These are phyloP conservation scores for Mimosa pudica DNA, from an alignment of 306 rosid genomes.

Conservation along the genomic window DNA sequence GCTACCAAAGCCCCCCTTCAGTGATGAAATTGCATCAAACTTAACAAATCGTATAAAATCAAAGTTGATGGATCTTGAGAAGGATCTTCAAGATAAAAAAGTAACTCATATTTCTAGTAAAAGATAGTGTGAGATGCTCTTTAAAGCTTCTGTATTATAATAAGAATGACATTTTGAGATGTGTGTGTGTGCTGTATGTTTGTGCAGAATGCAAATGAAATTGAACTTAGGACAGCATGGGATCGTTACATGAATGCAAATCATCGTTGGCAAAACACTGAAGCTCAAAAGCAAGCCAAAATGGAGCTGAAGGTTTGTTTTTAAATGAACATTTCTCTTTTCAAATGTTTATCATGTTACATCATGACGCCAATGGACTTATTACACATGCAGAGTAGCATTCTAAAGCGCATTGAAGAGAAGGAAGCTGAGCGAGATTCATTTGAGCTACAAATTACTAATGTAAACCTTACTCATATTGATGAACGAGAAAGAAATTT, in stretches of 20 bases:
- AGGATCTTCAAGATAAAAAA: slow-evolving; percentile 76
- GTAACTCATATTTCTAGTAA: slow-evolving; percentile 41
- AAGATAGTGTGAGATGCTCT: slow-evolving; percentile 19
- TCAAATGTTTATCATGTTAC: slow-evolving; percentile 18
- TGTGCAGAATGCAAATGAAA: slow-evolving; percentile 65
- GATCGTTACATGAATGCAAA: slow-evolving; percentile 68
- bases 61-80: slow-evolving; percentile 71
- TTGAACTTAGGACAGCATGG: slow-evolving; percentile 65
- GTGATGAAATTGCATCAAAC: slow-evolving; percentile 62
- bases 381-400: slow-evolving; percentile 58
- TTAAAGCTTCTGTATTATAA: slow-evolving; percentile 8
- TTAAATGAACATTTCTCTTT: slow-evolving; percentile 29
- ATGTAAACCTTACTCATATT: slow-evolving; percentile 58
- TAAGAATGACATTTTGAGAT: not conserved
- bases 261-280: slow-evolving; percentile 62
- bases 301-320: slow-evolving; percentile 63
- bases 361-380: slow-evolving; percentile 34
- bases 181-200: not conserved
- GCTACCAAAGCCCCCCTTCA: slow-evolving; percentile 69
- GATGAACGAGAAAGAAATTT: slow-evolving; percentile 78
- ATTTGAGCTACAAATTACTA: slow-evolving; percentile 59
- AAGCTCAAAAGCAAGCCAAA: slow-evolving; percentile 69
- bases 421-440: slow-evolving; percentile 63
- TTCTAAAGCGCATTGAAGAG: slow-evolving; percentile 67
- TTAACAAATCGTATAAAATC: slow-evolving; percentile 70